Percentiles rank a stretch among this genome's conserved stretches.
Conservation (phyloP, 306 rosid species). For the Arachis stenosperma region DNA sequence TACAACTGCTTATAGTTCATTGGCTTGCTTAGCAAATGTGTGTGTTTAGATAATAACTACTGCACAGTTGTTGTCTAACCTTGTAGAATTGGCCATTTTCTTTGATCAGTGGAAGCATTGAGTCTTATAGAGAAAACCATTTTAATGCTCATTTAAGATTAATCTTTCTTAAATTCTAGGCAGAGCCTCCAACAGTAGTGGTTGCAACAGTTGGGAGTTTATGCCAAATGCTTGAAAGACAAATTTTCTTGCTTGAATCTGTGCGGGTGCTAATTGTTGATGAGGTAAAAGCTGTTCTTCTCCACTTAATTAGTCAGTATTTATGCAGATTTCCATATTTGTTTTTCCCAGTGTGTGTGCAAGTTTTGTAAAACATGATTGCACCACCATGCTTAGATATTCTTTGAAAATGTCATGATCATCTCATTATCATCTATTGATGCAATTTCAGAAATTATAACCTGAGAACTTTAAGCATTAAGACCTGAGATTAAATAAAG, state of each 20-base stretch:
- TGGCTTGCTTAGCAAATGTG: slow-evolving; percentile 5
- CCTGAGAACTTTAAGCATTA: background rate
- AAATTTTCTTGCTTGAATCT: slow-evolving; percentile 61
- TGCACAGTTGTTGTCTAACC: too few species aligned
- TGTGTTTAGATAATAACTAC: too few species aligned
- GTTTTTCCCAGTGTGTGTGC: background rate
- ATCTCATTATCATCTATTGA: background rate
- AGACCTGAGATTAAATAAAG: slow-evolving; percentile 25
- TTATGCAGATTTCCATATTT: slow-evolving; percentile 22
- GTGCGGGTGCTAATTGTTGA: slow-evolving; percentile 81
- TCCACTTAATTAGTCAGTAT: slow-evolving; percentile 14
- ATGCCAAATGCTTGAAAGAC: slow-evolving; percentile 83
- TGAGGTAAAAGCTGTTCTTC: slow-evolving; percentile 62
- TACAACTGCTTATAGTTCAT: background rate
- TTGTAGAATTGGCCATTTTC: background rate
- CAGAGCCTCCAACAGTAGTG: slow-evolving; percentile 84
- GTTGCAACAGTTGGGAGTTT: slow-evolving; percentile 89
- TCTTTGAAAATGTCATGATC: slow-evolving; percentile 21
- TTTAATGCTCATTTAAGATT: slow-evolving; percentile 18
- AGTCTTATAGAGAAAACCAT: slow-evolving; percentile 18
- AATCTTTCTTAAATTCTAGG: slow-evolving; percentile 57
- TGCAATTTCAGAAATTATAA: slow-evolving; percentile 5
- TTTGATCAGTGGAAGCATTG: slow-evolving; percentile 8
- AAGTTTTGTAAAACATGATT: slow-evolving; percentile 24
- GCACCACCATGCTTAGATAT: slow-evolving; percentile 13